These are phyloP conservation scores for Zoysia pacifica DNA, from an alignment of 176 grass and related monocot genomes.

Conservation along the genomic window DNA sequence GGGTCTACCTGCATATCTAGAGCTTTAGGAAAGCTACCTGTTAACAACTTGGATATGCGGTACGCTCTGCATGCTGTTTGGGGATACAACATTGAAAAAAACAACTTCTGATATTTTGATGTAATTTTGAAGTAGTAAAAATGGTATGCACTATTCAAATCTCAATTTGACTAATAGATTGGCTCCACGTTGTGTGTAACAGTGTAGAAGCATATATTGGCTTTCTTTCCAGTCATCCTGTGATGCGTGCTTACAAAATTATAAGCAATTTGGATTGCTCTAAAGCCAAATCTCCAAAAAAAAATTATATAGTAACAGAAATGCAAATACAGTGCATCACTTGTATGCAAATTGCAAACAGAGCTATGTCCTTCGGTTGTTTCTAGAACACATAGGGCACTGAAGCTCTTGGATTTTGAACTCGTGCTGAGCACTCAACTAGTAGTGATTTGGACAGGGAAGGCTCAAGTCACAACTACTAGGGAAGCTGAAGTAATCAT, in stretches of 20 bases:
- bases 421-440: slow-evolving; percentile 50
- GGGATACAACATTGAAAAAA: not conserved
- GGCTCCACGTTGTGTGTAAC: not conserved
- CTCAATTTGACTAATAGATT: too few relatives aligned
- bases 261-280: not conserved
- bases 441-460: slow-evolving; percentile 51
- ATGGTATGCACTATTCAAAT: too few relatives aligned
- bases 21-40: slow-evolving; percentile 38
- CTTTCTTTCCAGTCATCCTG: slow-evolving; percentile 1
- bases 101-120: not conserved
- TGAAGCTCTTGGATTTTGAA: slow-evolving; percentile 25
- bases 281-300: not conserved
- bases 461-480: slow-evolving; percentile 69
- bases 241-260: not conserved
- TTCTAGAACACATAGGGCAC: slow-evolving; percentile 10
- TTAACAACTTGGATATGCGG: slow-evolving; percentile 37
- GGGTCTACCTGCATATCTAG: slow-evolving; percentile 19
- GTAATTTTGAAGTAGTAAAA: not conserved
- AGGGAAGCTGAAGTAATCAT: slow-evolving; percentile 48
- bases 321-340: not conserved
- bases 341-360: not conserved
- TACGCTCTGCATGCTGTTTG: slow-evolving; percentile 7
- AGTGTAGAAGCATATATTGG: too few relatives aligned
- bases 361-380: slow-evolving; percentile 21
- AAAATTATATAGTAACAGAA: not conserved